phyloP scores from a whole-genome alignment of 495 filamentous ascomycete genomes.

The Symbiotaphrina buchneri region DNA sequence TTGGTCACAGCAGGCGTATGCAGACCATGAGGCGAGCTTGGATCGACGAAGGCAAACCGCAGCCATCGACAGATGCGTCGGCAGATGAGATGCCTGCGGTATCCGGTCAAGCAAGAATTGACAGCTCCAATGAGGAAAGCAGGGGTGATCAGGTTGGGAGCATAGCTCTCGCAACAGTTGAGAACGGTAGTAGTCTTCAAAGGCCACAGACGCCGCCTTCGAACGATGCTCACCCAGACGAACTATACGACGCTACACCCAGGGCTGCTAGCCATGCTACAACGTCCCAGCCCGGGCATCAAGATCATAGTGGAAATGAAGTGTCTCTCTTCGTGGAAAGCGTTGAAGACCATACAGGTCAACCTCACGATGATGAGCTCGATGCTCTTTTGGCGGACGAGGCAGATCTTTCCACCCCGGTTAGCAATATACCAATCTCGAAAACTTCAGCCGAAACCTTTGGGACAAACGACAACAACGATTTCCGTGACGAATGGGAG shows the following conservation, averaged over 20 bases:
- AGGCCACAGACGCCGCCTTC: not conserved
- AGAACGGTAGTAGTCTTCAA: not conserved
- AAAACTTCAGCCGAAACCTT: slow-evolving; percentile 4
- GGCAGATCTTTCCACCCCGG: slow-evolving; percentile 2
- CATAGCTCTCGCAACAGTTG: not conserved
- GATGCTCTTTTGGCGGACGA: slow-evolving; percentile 21
- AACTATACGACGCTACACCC: not conserved
- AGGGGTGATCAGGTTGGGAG: not conserved
- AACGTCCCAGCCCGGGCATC: slow-evolving; percentile 8
- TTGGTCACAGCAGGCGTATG: slow-evolving; percentile 59
- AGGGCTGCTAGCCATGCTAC: slow-evolving; percentile 5
- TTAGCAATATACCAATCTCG: not conserved
- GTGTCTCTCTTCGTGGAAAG: too few species aligned
- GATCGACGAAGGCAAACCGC: slow-evolving; percentile 53
- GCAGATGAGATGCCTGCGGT: slow-evolving; percentile 1
- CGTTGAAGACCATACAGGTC: too few species aligned
- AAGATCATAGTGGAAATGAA: too few species aligned
- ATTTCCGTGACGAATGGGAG: slow-evolving; percentile 38
- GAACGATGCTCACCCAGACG: slow-evolving; percentile 1
- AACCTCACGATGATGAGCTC: slow-evolving; percentile 20
- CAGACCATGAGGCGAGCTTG: slow-evolving; percentile 58
- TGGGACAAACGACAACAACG: slow-evolving; percentile 8
- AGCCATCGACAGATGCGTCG: too few species aligned
- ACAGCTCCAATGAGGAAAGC: not conserved
- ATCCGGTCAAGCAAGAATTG: slow-evolving; percentile 1